Evolutionary conservation across 2,329 filamentous ascomycete genomes (phyloP), one percentile per base, ranked within the genome.

Genomic region (Parafenestella ontariensis): DNA sequence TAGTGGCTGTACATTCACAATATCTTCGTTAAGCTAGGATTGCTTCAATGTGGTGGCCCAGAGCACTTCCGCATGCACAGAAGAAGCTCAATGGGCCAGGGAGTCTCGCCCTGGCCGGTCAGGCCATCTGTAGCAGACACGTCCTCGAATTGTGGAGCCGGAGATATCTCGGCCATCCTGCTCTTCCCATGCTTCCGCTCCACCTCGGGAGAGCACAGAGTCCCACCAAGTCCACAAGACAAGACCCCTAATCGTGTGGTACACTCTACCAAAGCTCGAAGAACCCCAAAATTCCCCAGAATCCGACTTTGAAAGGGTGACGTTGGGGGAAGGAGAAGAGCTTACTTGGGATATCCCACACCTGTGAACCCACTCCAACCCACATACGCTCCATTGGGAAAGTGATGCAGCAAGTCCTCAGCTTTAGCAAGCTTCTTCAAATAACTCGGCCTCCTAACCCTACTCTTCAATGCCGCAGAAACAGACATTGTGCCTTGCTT

Each of bases 351-450:
- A 79, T 95, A 95, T 55, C 91, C 91, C 49, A 96, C 91, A 67
- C 91, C 92, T 11, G 92, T 96, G 78, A 96, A 96, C 9, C 92
- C 92, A 61, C 88, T 92, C 92, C 92, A 96, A 69, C 92, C 92
- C 68, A 96, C 86, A 76, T 95, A 95, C n/a, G 90, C 79, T 71
- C 88, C 88, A 81, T 95, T 86, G 61, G 92, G 92, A 69, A 96
- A 96, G 65, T 90, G 83, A 60, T 89, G 83, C 56, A 96, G 83
- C 61, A 96, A 77, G 74, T 96, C 91, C 76, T 95, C 86, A 33
- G 92, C 86, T 67, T 87, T 87, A 66, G 88, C 87, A 54, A 96
- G 81, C 83, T 94, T 96, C 69, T 87, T 88, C 52, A 96, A 83
- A 77, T 94, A 87, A 37, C 89, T 89, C 20, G 91, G 88, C 62